Evolutionary conservation across 2,329 filamentous ascomycete genomes (phyloP).

Genomic region (Monosporascus sp.): DNA sequence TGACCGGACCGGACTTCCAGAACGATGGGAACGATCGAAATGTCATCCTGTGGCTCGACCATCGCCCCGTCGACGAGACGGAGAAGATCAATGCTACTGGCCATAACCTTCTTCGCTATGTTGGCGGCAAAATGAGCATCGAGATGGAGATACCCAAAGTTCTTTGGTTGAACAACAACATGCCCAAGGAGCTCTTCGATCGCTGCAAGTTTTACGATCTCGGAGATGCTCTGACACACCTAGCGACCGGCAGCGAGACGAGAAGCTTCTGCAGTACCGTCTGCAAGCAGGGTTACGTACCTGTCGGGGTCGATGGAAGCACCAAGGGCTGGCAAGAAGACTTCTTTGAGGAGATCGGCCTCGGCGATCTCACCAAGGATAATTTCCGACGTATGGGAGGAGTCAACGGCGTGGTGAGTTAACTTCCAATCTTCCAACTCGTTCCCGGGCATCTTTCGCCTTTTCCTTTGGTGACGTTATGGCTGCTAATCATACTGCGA

Average conservation of each 20-base stretch:
- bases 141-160: conserved; percentile 99
- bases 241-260: conserved; percentile 88
- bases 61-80: conserved; percentile 85
- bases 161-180: conserved; percentile 96
- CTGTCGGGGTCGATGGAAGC: conserved; percentile 93
- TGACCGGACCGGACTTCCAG: conserved; percentile 82
- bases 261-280: conserved; percentile 93
- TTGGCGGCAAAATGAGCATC: conserved; percentile 96
- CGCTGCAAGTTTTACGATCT: conserved; percentile 97
- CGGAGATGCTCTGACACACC: conserved; percentile 84
- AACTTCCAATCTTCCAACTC: conserved; percentile 24
- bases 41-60: conserved; percentile 95
- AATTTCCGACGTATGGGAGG: conserved; percentile 92
- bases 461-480: neutral
- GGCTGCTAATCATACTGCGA: conserved; percentile 9
- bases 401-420: conserved; percentile 86
- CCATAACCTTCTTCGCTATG: conserved; percentile 91
- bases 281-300: conserved; percentile 95
- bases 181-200: conserved; percentile 85
- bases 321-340: conserved; percentile 98
- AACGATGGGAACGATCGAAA: conserved; percentile 82
- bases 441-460: conserved; percentile 4
- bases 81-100: conserved; percentile 87
- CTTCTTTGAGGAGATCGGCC: conserved; percentile 80
- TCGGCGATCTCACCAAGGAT: conserved; percentile 78